Conservation (phyloP, 768 basidiomycete species). For the Russula sp. region DNA sequence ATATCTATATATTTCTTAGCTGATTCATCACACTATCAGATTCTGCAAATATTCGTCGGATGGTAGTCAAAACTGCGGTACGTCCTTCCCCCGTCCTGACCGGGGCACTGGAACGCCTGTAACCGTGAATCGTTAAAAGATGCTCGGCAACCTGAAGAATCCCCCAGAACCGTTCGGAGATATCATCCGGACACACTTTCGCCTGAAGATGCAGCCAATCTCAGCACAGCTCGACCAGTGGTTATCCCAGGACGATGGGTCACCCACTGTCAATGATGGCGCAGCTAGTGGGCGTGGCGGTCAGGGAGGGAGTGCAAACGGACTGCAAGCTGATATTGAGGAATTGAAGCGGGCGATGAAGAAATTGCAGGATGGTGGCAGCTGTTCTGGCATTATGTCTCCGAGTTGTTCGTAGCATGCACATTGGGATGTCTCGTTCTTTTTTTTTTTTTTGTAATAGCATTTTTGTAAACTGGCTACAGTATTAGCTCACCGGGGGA, state of each 20-base stretch:
- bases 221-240: slow-evolving; percentile 71
- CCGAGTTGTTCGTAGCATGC: slow-evolving; percentile 8
- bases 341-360: slow-evolving; percentile 60
- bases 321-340: slow-evolving; percentile 62
- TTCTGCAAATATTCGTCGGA: slow-evolving; percentile 87
- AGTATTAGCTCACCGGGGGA: neutral
- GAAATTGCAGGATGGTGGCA: slow-evolving; percentile 28
- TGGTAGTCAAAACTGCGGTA: slow-evolving; percentile 88
- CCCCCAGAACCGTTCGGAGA: slow-evolving; percentile 84
- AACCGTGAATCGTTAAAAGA: slow-evolving; percentile 38
- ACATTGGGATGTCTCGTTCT: neutral
- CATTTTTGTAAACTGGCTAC: neutral
- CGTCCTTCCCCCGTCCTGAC: slow-evolving; percentile 24
- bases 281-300: slow-evolving; percentile 36
- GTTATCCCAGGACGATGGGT: slow-evolving; percentile 72
- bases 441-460: neutral
- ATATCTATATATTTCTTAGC: neutral
- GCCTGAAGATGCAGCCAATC: slow-evolving; percentile 72
- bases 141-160: slow-evolving; percentile 76
- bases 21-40: slow-evolving; percentile 40
- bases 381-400: neutral
- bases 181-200: slow-evolving; percentile 86
- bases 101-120: slow-evolving; percentile 2
- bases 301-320: slow-evolving; percentile 47
- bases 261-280: slow-evolving; percentile 49